Conservation (phyloP, 192 early-diverging fungal genomes). For the Cladochytrium replicatum region DNA sequence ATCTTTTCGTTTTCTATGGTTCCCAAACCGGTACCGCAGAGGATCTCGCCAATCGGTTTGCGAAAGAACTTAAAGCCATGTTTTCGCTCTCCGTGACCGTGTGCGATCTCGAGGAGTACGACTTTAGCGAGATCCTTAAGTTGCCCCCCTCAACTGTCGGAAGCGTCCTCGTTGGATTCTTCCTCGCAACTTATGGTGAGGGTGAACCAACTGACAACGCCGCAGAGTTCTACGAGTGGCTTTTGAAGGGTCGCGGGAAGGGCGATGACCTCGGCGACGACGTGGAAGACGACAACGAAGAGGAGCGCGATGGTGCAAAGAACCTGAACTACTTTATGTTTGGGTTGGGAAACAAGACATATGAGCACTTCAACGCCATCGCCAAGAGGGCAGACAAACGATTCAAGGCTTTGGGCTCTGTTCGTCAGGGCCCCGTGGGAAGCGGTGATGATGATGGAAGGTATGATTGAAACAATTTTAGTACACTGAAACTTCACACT, state of each 20-base stretch:
- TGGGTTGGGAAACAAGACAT: constrained; percentile 83
- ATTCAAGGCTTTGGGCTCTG: constrained; percentile 63
- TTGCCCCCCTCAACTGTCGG: constrained; percentile 45
- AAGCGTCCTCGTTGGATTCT: constrained; percentile 64
- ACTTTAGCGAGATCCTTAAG: constrained; percentile 70
- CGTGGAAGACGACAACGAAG: constrained; percentile 40
- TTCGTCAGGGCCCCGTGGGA: constrained; percentile 64
- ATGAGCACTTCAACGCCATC: constrained; percentile 85
- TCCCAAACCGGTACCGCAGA: constrained; percentile 99
- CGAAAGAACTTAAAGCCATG: constrained; percentile 69
- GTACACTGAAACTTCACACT: constrained; percentile 1
- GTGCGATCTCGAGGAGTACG: constrained; percentile 84
- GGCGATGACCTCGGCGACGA: constrained; percentile 53
- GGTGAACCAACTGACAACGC: constrained; percentile 99
- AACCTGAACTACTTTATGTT: constrained; percentile 62
- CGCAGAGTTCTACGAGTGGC: constrained; percentile 82
- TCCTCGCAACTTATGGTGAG: constrained; percentile 94
- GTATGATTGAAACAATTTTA: constrained; percentile 14
- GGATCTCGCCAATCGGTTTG: constrained; percentile 86
- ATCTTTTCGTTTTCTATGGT: constrained; percentile 86
- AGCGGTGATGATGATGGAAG: constrained; percentile 94
- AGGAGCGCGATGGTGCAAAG: constrained; percentile 29
- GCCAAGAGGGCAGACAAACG: constrained; percentile 57
- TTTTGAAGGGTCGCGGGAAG: constrained; percentile 63
- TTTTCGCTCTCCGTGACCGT: constrained; percentile 67